These are phyloP conservation scores for Prototheca stagnorum DNA, from an alignment of 163 green algal species.

Conservation along the genomic window DNA sequence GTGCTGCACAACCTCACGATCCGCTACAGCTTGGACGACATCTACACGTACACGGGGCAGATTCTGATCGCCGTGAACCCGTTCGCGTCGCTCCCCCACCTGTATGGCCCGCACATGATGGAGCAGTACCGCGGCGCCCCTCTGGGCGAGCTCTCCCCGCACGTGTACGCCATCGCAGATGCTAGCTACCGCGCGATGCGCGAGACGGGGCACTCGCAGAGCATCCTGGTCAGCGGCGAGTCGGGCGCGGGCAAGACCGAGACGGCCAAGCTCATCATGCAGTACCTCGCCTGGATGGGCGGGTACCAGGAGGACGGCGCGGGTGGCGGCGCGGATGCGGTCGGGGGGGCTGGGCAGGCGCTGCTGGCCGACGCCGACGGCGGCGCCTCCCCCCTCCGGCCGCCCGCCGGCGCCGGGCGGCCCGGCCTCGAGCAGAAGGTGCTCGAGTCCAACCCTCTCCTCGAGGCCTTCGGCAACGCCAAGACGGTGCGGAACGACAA, in stretches of 20 bases:
- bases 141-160: conserved; percentile 81
- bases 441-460: conserved; percentile 92
- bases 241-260: conserved; percentile 96
- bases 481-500: conserved; percentile 98
- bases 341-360: too few species aligned
- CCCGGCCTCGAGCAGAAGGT: conserved; percentile 49
- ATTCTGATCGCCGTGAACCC: conserved; percentile 99
- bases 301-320: conserved; percentile 19
- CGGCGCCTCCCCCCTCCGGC: too few species aligned
- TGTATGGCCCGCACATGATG: conserved; percentile 99
- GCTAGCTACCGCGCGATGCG: conserved; percentile 83
- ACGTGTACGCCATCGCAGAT: conserved; percentile 96
- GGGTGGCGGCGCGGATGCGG: too few species aligned
- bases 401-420: neutral
- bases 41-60: conserved; percentile 86
- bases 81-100: conserved; percentile 74
- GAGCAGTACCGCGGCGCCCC: conserved; percentile 70
- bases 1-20: conserved; percentile 93
- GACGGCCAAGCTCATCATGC: conserved; percentile 97
- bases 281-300: conserved; percentile 93
- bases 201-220: conserved; percentile 65
- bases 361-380: neutral
- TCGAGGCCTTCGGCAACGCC: conserved; percentile 98
- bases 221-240: conserved; percentile 92
- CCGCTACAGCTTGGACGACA: conserved; percentile 47